Conservation (phyloP, 441 rosid species). For the Erodium chrysanthum region DNA sequence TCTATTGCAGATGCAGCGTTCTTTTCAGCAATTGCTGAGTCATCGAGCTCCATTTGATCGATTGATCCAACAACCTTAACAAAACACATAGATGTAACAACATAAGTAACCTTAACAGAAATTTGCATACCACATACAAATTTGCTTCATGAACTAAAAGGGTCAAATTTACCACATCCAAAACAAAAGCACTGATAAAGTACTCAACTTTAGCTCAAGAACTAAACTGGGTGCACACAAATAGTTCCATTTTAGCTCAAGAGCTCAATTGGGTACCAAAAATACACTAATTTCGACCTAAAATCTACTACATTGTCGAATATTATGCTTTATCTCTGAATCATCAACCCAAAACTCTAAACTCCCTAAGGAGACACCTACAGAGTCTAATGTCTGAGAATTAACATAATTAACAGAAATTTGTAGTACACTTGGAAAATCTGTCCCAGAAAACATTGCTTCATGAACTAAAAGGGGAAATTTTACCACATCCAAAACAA, state of each 20-base stretch:
- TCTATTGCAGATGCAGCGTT: slow-evolving; percentile 43
- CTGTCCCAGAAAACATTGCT: not conserved
- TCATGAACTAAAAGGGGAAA: not conserved
- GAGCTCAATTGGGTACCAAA: too few species aligned
- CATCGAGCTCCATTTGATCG: slow-evolving; percentile 90
- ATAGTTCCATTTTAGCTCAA: too few species aligned
- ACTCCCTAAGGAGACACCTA: not conserved
- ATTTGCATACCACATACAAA: too few species aligned
- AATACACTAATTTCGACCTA: too few species aligned
- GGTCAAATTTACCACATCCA: too few species aligned
- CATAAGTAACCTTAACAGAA: too few species aligned
- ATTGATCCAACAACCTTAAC: slow-evolving; percentile 81
- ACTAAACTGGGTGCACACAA: too few species aligned
- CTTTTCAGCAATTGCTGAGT: slow-evolving; percentile 32
- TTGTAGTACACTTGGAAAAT: not conserved
- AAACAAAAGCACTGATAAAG: too few species aligned
- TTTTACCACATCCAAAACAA: not conserved
- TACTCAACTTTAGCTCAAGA: too few species aligned
- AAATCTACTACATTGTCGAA: too few species aligned
- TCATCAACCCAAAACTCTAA: not conserved
- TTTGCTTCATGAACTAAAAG: too few species aligned
- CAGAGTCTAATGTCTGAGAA: not conserved
- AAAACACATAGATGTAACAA: not conserved
- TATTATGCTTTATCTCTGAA: not conserved
- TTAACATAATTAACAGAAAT: not conserved